Percentiles rank a stretch among this genome's conserved stretches.
Evolutionary conservation across 768 basidiomycete genomes (phyloP).

Genomic region (Paxillus rubicundulus): DNA sequence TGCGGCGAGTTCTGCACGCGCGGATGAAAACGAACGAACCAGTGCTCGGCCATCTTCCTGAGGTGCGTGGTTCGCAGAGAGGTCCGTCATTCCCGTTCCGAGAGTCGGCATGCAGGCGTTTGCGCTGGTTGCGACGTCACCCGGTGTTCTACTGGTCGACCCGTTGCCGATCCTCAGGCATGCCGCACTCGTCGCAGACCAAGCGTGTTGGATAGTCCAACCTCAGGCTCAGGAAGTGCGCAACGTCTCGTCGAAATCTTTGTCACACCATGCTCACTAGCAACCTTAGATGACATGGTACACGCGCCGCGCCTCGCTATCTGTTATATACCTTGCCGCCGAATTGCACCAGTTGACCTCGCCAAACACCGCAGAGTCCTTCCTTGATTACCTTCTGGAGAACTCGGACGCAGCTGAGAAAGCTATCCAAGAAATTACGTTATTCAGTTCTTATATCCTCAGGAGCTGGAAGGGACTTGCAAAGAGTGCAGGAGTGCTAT

Average conservation of each 20-base stretch:
- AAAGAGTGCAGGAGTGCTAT: slow-evolving; percentile 61
- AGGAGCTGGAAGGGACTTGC: slow-evolving; percentile 72
- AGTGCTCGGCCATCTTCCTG: slow-evolving; percentile 61
- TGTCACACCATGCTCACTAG: not conserved
- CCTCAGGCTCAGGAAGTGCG: slow-evolving; percentile 60
- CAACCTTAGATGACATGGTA: slow-evolving; percentile 66
- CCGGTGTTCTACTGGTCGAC: slow-evolving; percentile 51
- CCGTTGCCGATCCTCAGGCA: slow-evolving; percentile 61
- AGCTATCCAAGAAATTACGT: slow-evolving; percentile 48
- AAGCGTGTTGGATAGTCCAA: slow-evolving; percentile 59
- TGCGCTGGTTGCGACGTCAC: slow-evolving; percentile 59
- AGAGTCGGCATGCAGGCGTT: slow-evolving; percentile 57
- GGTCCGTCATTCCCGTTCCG: not conserved
- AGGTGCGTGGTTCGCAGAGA: slow-evolving; percentile 43
- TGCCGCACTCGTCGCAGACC: slow-evolving; percentile 59
- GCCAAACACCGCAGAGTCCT: slow-evolving; percentile 59
- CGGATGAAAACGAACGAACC: slow-evolving; percentile 67
- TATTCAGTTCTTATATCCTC: slow-evolving; percentile 59
- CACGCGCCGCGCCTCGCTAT: slow-evolving; percentile 59
- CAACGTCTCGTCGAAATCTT: not conserved
- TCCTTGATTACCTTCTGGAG: slow-evolving; percentile 64
- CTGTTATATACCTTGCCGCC: slow-evolving; percentile 69
- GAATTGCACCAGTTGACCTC: slow-evolving; percentile 84
- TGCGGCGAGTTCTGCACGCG: slow-evolving; percentile 52
- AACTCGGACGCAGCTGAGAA: slow-evolving; percentile 44